These are phyloP conservation scores for Diplodia scrobiculata DNA, from an alignment of 2,329 filamentous ascomycete genomes.

Conservation along the genomic window DNA sequence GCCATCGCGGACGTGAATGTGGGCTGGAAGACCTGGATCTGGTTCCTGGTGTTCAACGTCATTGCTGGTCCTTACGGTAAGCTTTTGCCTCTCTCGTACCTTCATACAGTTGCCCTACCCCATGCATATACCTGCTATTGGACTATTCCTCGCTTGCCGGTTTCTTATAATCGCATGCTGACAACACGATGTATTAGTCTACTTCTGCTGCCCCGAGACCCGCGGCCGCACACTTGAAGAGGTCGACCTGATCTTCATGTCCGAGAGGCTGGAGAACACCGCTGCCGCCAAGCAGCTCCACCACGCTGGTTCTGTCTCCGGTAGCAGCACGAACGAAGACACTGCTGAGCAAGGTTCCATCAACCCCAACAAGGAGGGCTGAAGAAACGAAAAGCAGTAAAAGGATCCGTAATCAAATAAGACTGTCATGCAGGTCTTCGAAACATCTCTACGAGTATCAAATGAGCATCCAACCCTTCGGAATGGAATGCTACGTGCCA, in stretches of 20 bases:
- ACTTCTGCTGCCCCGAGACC: conserved; percentile 38
- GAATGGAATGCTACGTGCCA: too few relatives aligned
- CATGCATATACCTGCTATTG: too few relatives aligned
- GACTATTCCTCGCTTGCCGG: too few relatives aligned
- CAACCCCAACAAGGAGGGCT: conserved; percentile 12
- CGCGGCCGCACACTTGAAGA: conserved; percentile 38
- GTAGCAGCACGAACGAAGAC: neutral
- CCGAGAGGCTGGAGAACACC: conserved; percentile 21
- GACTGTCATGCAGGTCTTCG: neutral
- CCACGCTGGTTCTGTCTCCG: conserved; percentile 1
- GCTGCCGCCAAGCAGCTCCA: conserved; percentile 28
- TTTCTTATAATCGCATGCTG: neutral
- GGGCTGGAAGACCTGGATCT: conserved; percentile 43
- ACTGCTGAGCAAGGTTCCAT: neutral
- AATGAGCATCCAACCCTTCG: neutral
- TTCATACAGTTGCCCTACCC: neutral
- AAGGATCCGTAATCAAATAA: neutral
- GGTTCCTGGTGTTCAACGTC: conserved; percentile 41
- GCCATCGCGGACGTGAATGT: conserved; percentile 36
- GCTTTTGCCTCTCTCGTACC: neutral
- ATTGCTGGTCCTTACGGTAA: conserved; percentile 39
- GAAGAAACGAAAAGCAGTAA: neutral
- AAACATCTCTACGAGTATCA: neutral
- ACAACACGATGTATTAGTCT: conserved; percentile 30
- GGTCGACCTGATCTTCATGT: conserved; percentile 33